These are phyloP conservation scores for Chloranthus sessilifolius DNA, from an alignment of 164 flowering plant genomes.

Conservation along the genomic window DNA sequence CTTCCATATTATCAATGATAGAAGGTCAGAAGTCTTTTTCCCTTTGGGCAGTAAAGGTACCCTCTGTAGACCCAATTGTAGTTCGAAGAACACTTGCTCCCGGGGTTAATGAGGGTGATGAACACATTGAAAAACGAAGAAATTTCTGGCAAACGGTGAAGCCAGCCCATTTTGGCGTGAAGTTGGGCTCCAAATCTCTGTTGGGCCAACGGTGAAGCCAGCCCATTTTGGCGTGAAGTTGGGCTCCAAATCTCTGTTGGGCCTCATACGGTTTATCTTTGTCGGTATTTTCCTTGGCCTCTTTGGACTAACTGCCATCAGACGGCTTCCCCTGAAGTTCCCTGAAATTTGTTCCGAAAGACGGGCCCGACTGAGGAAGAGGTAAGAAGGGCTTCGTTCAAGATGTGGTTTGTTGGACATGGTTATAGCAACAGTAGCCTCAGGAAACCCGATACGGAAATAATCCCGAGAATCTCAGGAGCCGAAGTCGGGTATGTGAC, in stretches of 20 bases:
- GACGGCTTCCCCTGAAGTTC: conserved; percentile 80
- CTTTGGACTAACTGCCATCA: conserved; percentile 42
- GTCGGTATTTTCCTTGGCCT: conserved; percentile 61
- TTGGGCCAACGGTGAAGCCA: no score
- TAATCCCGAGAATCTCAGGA: conserved; percentile 79
- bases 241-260: no score
- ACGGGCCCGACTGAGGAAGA: conserved; percentile 85
- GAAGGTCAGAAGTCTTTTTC: conserved; percentile 71
- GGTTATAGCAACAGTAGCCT: conserved; percentile 49
- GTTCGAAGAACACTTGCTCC: conserved; percentile 75
- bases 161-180: conserved; percentile 90
- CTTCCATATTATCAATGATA: conserved; percentile 51
- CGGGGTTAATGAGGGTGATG: conserved; percentile 58
- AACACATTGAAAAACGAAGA: conserved; percentile 38
- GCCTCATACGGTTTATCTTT: conserved; percentile 33
- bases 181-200: conserved; percentile 56
- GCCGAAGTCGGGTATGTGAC: conserved; percentile 93
- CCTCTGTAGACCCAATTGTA: conserved; percentile 75
- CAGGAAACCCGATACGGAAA: conserved; percentile 60
- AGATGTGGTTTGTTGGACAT: conserved; percentile 85
- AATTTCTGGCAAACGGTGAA: conserved; percentile 72
- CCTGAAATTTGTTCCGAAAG: conserved; percentile 79
- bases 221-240: no score
- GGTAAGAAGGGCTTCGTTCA: conserved; percentile 74
- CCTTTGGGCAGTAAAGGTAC: conserved; percentile 80